A percentile compares a stretch with the other conserved stretches of the same genome.
These are phyloP conservation scores for Sporisorium exsertum DNA, from an alignment of 1,284 basidiomycete species.

Conservation along the genomic window DNA sequence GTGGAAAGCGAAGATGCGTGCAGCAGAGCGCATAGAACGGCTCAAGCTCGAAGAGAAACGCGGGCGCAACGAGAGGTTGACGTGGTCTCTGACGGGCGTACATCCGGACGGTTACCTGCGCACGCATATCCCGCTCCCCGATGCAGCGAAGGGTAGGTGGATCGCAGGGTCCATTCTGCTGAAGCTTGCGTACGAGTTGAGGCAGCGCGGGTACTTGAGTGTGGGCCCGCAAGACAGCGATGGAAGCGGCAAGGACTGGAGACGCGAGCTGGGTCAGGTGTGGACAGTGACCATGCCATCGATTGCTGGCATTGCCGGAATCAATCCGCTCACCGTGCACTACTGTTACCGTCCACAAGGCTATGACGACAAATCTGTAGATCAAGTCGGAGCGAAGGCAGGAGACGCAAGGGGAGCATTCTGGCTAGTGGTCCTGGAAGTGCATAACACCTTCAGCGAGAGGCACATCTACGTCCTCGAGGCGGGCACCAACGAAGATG, in stretches of 20 bases:
- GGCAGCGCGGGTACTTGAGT: constrained; percentile 26
- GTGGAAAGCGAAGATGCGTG: constrained; percentile 37
- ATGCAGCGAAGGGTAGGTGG: constrained; percentile 17
- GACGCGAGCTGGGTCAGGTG: constrained; percentile 39
- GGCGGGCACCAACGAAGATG: constrained; percentile 71
- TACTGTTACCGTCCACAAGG: constrained; percentile 74
- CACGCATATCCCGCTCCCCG: constrained; percentile 15
- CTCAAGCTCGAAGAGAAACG: constrained; percentile 31
- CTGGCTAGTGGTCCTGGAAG: constrained; percentile 77
- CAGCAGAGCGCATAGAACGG: constrained; percentile 30
- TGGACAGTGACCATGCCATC: constrained; percentile 76
- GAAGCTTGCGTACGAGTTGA: constrained; percentile 58
- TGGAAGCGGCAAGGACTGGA: constrained; percentile 7
- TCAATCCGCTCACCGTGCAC: constrained; percentile 81
- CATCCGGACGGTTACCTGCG: constrained; percentile 32
- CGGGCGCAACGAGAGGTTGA: constrained; percentile 14
- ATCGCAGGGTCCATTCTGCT: constrained; percentile 47
- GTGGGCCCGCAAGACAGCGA: constrained; percentile 50
- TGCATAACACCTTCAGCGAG: constrained; percentile 84
- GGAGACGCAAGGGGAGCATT: constrained; percentile 32
- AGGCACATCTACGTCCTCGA: constrained; percentile 75
- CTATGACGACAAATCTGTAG: neutral
- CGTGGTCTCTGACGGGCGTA: constrained; percentile 26
- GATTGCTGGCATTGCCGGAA: constrained; percentile 78
- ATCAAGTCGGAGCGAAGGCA: neutral